Evolutionary conservation across 495 filamentous ascomycete species (phyloP), one percentile per base, ranked within the genome.

Genomic region (Pseudevernia furfuracea): DNA sequence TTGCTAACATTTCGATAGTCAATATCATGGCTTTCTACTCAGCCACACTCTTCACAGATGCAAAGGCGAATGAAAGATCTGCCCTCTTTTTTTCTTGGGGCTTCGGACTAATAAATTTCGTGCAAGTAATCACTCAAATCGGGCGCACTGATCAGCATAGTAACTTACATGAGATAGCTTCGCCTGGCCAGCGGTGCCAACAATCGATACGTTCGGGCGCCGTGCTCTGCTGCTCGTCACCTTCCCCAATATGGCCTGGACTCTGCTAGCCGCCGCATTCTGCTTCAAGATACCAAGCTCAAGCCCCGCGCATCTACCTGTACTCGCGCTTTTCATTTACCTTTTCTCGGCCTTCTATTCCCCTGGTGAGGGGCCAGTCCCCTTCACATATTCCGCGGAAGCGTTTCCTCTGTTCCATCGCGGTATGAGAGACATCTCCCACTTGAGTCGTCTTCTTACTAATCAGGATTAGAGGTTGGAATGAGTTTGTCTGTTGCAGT

Each of bases 21-120:
- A 89, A 89, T 76, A 88, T 93, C 73, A 89, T 92, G 43, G 85
- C 89, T n/a, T 94, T 93, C 79, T 96, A 94, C 74, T 87, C 83
- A 0, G 86, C 85, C 1, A 88, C 88, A 3, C 79, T 94, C 58
- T 93, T 93, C 77, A 68, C 71, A 10, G 67, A 89, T 2, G 84
- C 88, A 23, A 85, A 87, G 28, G 82, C 83, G 25, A 73, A 44
- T 59, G 74, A 81, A 21, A 81, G 78, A 60, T 71, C 79, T 7
- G 85, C 91, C 43, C 81, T 95, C 10, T 77, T 89, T 21, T 86
- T 85, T 3, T 91, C 88, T 0, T 89, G 85, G 69, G 90, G 90
- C 3, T 94, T 92, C 69, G 90, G 90, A 38, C 72, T 89, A 1
- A 80, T 93, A 68, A 92, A 94, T 74, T 93, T 89, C 73, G 55